phyloP scores from a whole-genome alignment of 2,329 filamentous ascomycete genomes.

The Dactylellina leptospora region DNA sequence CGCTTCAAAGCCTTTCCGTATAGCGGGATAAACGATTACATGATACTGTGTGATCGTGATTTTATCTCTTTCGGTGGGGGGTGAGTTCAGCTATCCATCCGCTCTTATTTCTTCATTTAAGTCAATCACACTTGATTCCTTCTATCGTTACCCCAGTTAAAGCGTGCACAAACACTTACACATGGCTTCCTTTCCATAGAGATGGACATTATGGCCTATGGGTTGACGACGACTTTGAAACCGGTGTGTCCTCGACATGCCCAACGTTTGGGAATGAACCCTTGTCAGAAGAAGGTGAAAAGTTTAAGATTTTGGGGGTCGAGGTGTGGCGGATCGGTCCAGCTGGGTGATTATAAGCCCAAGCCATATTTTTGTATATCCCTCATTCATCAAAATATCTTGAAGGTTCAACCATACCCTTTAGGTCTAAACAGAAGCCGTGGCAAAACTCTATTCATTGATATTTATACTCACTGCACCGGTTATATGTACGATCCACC shows the following conservation, averaged over 20 bases:
- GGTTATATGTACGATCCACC: too few species aligned
- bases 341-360: constrained; percentile 11
- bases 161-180: neutral
- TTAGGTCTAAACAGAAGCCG: too few species aligned
- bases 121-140: neutral
- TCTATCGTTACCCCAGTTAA: neutral
- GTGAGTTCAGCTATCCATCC: constrained; percentile 62
- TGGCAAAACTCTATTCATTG: too few species aligned
- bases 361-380: neutral
- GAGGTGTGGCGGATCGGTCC: constrained; percentile 90
- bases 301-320: constrained; percentile 88
- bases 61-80: constrained; percentile 88
- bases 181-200: constrained; percentile 54
- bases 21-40: constrained; percentile 94
- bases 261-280: constrained; percentile 95
- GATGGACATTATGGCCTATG: constrained; percentile 93
- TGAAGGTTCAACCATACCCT: neutral
- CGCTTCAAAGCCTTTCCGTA: constrained; percentile 98
- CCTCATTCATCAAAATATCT: neutral
- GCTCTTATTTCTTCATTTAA: neutral
- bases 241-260: constrained; percentile 82
- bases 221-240: constrained; percentile 85
- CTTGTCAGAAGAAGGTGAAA: constrained; percentile 88
- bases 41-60: constrained; percentile 87
- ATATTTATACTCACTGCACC: too few species aligned